These are phyloP conservation scores for Puccinellia tenuiflora DNA, from an alignment of 176 grass and related monocot species.

Conservation along the genomic window DNA sequence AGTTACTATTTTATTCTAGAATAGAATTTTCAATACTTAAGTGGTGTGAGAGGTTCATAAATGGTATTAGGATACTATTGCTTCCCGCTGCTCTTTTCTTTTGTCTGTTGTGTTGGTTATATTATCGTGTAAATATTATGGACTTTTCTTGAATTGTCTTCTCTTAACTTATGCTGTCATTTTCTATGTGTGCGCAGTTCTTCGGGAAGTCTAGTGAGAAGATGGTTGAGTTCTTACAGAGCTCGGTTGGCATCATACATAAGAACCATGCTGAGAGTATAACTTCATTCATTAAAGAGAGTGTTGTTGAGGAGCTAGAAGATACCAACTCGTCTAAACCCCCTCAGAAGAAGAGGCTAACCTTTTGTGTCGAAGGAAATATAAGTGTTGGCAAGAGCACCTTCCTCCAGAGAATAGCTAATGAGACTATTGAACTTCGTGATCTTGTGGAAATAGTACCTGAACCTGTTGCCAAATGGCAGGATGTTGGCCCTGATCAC, in stretches of 20 bases:
- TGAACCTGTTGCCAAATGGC: constrained; percentile 89
- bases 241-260: constrained; percentile 86
- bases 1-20: not conserved
- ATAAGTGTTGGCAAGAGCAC: constrained; percentile 96
- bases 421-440: constrained; percentile 90
- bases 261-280: constrained; percentile 95
- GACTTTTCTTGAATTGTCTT: not conserved
- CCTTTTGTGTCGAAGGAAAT: constrained; percentile 98
- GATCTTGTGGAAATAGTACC: constrained; percentile 97
- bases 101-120: not conserved
- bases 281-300: constrained; percentile 89
- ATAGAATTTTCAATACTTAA: not conserved
- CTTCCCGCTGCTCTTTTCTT: not conserved
- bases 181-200: constrained; percentile 43
- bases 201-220: constrained; percentile 72
- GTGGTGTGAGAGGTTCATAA: not conserved
- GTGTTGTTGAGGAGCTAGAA: constrained; percentile 72
- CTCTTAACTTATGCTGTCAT: not conserved
- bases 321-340: constrained; percentile 39
- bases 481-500: constrained; percentile 93
- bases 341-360: constrained; percentile 63
- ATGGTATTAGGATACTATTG: not conserved
- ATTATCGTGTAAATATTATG: not conserved
- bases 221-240: constrained; percentile 92
- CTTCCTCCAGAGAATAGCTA: constrained; percentile 91